A percentile compares a stretch with the other conserved stretches of the same genome.
Conservation (phyloP, 192 early-diverging fungal genomes). For the Martensiomyces pterosporus region DNA sequence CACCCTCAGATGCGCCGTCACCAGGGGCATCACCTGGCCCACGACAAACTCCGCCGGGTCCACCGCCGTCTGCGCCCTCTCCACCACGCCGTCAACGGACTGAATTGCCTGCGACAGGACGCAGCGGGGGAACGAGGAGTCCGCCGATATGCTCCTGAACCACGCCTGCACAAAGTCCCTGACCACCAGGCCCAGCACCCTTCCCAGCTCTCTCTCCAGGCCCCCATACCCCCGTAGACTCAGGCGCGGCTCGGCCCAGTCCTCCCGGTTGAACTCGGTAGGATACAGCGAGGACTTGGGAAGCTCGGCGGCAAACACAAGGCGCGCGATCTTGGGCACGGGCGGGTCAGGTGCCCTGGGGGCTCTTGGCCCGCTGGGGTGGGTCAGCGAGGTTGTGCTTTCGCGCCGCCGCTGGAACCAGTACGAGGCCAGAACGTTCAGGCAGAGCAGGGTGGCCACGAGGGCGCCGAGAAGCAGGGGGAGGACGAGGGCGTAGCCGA, state of each 20-base stretch:
- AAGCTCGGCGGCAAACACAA: conserved; percentile 14
- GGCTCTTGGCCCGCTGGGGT: neutral
- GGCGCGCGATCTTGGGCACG: conserved; percentile 25
- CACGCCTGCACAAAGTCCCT: conserved; percentile 51
- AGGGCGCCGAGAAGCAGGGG: conserved; percentile 17
- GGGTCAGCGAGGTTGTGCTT: no score
- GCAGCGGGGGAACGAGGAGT: conserved; percentile 38
- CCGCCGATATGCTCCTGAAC: conserved; percentile 43
- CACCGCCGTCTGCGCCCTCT: conserved; percentile 21
- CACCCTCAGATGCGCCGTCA: conserved; percentile 67
- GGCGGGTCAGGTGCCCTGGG: conserved; percentile 15
- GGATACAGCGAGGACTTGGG: conserved; percentile 9
- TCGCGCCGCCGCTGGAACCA: conserved; percentile 36
- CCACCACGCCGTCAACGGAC: conserved; percentile 24
- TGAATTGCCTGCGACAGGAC: conserved; percentile 26
- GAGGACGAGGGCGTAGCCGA: conserved; percentile 23
- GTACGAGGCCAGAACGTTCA: conserved; percentile 41
- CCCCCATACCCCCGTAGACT: conserved; percentile 3
- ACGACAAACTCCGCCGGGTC: conserved; percentile 64
- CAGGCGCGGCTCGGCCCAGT: neutral
- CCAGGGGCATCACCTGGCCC: conserved; percentile 59
- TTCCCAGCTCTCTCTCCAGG: conserved; percentile 3
- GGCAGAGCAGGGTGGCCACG: conserved; percentile 18
- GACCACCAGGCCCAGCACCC: conserved; percentile 24
- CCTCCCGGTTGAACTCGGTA: conserved; percentile 9